Evolutionary conservation across 441 rosid genomes (phyloP).

Genomic region (Bruguiera hainesii): DNA sequence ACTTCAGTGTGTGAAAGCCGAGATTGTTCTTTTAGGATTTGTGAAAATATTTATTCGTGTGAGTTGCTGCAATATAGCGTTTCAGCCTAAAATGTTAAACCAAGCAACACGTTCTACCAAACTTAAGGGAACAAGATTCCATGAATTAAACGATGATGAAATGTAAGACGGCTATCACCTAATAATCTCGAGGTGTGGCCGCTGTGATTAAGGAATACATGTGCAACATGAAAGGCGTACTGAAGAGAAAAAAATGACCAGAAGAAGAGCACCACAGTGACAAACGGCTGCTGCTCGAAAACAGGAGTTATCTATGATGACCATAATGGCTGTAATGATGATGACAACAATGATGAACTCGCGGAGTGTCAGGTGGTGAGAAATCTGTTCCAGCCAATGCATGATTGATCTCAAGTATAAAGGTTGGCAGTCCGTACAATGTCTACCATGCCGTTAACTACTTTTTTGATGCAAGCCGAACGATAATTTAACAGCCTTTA

Average conservation of each 20-base stretch:
- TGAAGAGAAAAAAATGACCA: too few species aligned
- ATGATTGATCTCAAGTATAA: constrained; percentile 12
- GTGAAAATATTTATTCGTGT: too few species aligned
- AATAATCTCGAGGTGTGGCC: neutral
- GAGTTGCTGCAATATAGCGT: too few species aligned
- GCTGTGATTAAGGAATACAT: neutral
- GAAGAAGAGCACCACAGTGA: too few species aligned
- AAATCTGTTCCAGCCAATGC: constrained; percentile 5
- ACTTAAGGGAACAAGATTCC: too few species aligned
- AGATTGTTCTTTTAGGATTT: too few species aligned
- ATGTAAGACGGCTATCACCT: neutral
- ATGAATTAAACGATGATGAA: neutral
- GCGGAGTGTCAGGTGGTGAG: neutral
- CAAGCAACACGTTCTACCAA: neutral
- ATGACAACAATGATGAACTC: constrained; percentile 22
- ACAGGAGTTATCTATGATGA: neutral
- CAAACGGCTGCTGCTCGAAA: neutral
- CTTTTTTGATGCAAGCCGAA: constrained; percentile 9
- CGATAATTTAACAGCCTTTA: neutral
- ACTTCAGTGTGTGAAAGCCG: too few species aligned
- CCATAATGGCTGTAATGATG: constrained; percentile 27
- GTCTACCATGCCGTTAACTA: constrained; percentile 2
- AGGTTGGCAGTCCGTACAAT: neutral
- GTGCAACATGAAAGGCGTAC: neutral
- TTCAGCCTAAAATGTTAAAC: too few species aligned